Conservation (phyloP, 2,329 filamentous ascomycete species). For the Aureobasidium sp. region DNA sequence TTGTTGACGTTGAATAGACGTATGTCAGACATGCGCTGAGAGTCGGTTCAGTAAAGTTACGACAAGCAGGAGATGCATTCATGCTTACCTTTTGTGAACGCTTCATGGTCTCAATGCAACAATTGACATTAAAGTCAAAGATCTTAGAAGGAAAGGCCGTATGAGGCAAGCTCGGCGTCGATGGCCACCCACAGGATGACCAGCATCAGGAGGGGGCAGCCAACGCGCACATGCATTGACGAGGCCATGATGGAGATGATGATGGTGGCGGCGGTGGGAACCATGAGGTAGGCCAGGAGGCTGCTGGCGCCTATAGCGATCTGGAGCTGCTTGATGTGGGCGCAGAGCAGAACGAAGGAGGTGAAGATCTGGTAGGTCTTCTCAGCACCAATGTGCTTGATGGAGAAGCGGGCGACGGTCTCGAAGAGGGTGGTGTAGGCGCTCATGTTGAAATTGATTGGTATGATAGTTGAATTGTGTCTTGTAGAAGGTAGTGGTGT, state of each 20-base stretch:
- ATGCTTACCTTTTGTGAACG: not conserved
- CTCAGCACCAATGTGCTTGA: not conserved
- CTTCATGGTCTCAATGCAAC: not conserved
- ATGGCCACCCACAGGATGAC: not conserved
- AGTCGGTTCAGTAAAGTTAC: not conserved
- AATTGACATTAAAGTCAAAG: not conserved
- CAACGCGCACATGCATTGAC: not conserved
- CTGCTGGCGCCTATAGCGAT: not conserved
- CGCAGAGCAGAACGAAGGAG: not conserved
- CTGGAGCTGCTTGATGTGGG: not conserved
- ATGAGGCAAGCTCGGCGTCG: not conserved
- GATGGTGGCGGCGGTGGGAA: not conserved
- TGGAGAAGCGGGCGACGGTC: not conserved
- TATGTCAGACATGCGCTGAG: not conserved
- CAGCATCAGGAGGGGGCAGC: not conserved
- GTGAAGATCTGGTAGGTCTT: not conserved
- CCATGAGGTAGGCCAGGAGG: not conserved
- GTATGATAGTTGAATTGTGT: not conserved
- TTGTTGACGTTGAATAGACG: not conserved
- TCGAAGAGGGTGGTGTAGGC: not conserved
- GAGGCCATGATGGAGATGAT: not conserved
- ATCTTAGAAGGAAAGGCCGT: not conserved
- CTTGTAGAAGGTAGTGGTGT: not conserved
- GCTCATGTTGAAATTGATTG: not conserved
- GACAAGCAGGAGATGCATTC: too few relatives aligned